These are phyloP conservation scores for Medakamo hakoo DNA, from an alignment of 139 green algal genomes.

Conservation along the genomic window DNA sequence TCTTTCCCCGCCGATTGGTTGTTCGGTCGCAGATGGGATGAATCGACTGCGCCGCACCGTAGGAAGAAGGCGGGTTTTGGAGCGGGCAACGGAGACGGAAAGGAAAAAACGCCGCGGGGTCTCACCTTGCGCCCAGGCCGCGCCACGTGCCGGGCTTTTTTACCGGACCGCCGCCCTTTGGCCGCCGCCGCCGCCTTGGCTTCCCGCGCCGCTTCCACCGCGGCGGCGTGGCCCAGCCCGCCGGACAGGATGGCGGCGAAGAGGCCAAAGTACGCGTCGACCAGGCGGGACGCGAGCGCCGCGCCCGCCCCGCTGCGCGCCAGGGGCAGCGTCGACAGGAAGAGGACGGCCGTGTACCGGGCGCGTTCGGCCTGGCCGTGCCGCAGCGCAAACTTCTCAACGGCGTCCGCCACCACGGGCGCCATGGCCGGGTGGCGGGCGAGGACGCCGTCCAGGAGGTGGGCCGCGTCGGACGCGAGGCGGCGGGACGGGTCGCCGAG, in stretches of 20 bases:
- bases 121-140: not conserved
- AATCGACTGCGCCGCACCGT: too few relatives aligned
- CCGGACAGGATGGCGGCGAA: slow-evolving; percentile 70
- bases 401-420: slow-evolving; percentile 60
- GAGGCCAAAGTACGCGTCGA: slow-evolving; percentile 81
- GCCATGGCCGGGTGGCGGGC: slow-evolving; percentile 75
- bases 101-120: too few relatives aligned
- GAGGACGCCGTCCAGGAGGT: slow-evolving; percentile 65
- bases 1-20: too few relatives aligned
- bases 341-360: slow-evolving; percentile 73
- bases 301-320: slow-evolving; percentile 27
- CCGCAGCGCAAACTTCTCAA: slow-evolving; percentile 75
- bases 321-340: slow-evolving; percentile 82
- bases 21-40: too few relatives aligned
- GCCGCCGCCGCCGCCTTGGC: slow-evolving; percentile 6
- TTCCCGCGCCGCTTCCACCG: slow-evolving; percentile 1
- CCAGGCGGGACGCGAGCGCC: slow-evolving; percentile 50
- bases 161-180: too few relatives aligned
- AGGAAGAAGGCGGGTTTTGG: too few relatives aligned
- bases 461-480: slow-evolving; percentile 69
- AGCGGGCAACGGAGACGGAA: too few relatives aligned
- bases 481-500: slow-evolving; percentile 76
- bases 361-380: slow-evolving; percentile 51
- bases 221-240: slow-evolving; percentile 37
- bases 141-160: too few relatives aligned